These are phyloP conservation scores for Biscutella laevigata DNA, from an alignment of 441 rosid species.

Conservation along the genomic window DNA sequence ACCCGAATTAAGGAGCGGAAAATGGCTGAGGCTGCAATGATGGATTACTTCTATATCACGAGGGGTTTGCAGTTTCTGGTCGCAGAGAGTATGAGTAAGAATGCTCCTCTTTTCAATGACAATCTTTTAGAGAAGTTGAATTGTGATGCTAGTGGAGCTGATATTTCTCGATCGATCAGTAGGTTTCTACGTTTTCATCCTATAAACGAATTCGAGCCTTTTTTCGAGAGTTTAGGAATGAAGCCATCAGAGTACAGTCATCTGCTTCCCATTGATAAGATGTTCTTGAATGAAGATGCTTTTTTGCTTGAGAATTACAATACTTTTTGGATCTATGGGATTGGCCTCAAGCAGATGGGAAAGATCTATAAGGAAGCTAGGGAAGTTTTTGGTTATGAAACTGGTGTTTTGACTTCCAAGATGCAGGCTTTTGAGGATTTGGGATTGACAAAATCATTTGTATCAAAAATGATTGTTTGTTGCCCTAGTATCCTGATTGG, in stretches of 20 bases:
- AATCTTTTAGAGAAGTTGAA: slow-evolving; percentile 32
- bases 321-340: slow-evolving; percentile 54
- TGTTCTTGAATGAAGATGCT: slow-evolving; percentile 60
- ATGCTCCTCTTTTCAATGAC: slow-evolving; percentile 45
- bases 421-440: slow-evolving; percentile 45
- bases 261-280: slow-evolving; percentile 42
- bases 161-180: slow-evolving; percentile 29
- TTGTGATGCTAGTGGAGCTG: slow-evolving; percentile 30
- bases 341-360: slow-evolving; percentile 49
- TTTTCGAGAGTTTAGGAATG: slow-evolving; percentile 74
- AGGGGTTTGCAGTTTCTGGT: slow-evolving; percentile 41
- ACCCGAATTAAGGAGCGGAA: slow-evolving; percentile 15
- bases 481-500: slow-evolving; percentile 54
- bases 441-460: slow-evolving; percentile 43
- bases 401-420: slow-evolving; percentile 49
- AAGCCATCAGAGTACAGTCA: slow-evolving; percentile 40
- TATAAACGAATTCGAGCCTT: slow-evolving; percentile 81
- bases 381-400: slow-evolving; percentile 41
- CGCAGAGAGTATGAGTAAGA: slow-evolving; percentile 54
- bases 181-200: slow-evolving; percentile 58
- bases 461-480: slow-evolving; percentile 38
- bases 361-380: slow-evolving; percentile 48
- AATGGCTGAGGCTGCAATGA: slow-evolving; percentile 45
- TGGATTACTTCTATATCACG: slow-evolving; percentile 52
- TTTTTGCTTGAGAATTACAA: slow-evolving; percentile 54